phyloP scores from a whole-genome alignment of 2,329 filamentous ascomycete genomes.

The Parasarocladium wereldwijsianum region DNA sequence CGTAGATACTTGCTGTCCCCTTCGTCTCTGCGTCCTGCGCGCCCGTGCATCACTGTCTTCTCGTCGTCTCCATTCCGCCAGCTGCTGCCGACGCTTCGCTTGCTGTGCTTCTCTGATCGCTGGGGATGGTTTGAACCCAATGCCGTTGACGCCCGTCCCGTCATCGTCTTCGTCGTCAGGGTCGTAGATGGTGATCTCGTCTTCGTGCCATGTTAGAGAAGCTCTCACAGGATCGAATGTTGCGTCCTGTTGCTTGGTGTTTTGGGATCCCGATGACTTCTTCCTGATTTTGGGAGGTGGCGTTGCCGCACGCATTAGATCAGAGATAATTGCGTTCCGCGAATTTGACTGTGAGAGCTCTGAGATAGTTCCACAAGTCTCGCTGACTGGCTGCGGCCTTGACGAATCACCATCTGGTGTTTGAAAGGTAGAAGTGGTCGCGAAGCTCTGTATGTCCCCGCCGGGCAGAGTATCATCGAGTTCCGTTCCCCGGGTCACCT shows the following conservation, averaged over 20 bases:
- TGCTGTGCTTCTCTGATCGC: slow-evolving; percentile 42
- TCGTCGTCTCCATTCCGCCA: slow-evolving; percentile 45
- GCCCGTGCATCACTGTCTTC: slow-evolving; percentile 47
- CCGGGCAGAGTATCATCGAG: slow-evolving; percentile 5
- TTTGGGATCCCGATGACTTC: slow-evolving; percentile 8
- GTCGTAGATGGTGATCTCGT: slow-evolving; percentile 54
- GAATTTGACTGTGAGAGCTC: neutral
- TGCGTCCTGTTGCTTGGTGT: slow-evolving; percentile 17
- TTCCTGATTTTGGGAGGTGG: slow-evolving; percentile 20
- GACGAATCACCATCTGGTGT: neutral
- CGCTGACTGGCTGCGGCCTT: slow-evolving; percentile 2
- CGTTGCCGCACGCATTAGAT: slow-evolving; percentile 21
- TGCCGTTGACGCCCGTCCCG: slow-evolving; percentile 51
- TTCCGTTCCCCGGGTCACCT: neutral
- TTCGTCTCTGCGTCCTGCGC: slow-evolving; percentile 35
- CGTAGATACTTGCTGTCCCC: too few relatives aligned
- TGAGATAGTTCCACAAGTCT: neutral
- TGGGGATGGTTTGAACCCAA: slow-evolving; percentile 50
- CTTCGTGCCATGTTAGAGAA: slow-evolving; percentile 50
- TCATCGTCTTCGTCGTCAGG: slow-evolving; percentile 52
- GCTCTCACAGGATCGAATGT: slow-evolving; percentile 42
- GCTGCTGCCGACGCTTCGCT: slow-evolving; percentile 43
- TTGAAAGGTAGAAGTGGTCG: neutral
- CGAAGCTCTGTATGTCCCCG: neutral
- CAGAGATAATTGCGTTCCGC: slow-evolving; percentile 13